Evolutionary conservation across 1,139 yeast genomes (phyloP), one percentile per base, ranked within the genome.

Genomic region (Petasospora rhodanensis): DNA sequence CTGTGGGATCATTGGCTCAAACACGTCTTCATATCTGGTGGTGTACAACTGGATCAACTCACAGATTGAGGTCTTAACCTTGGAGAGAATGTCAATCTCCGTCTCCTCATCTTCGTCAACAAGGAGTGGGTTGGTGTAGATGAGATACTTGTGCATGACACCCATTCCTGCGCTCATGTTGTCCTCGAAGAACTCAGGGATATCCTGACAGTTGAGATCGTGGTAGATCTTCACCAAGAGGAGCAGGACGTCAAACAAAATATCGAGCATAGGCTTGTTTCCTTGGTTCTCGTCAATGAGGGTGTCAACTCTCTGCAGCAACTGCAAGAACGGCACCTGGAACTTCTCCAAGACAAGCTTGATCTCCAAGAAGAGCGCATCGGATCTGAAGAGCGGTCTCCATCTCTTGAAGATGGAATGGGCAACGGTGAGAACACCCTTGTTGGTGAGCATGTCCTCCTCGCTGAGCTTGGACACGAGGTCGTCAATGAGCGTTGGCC

Each of bases 181-280:
- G 59, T 93, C 98, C 61, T 93, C 99, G 55, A 93, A 93, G 56
- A 89, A 91, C 58, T 89, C 98, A 3, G 99, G 98, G 35, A 93
- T 80, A 61, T 93, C 98, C 61, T 93, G 98, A 60, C 96, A 89
- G 58, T 91, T 93, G 52, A 93, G 76, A 58, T 93, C 99, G 54
- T 79, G 86, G 57, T 84, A 93, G 28, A 93, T 74, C 55, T 89
- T 91, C 24, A 82, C 64, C 41, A 89, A 65, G 20, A 87, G 61
- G 31, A 82, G 64, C 49, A 89, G 61, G 40, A 84, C 84, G 28
- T 84, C 93, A 46, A 87, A 73, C 34, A 81, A 69, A 5, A 79
- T 59, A 28, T 54, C 58, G 40, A 78, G 60, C 30, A 74, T 64
- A 0, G 73, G 73, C 29, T 64, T 65, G 43, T 70, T 66, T 29